These are phyloP conservation scores for Cerrena zonata DNA, from an alignment of 1,284 basidiomycete species.

Conservation along the genomic window DNA sequence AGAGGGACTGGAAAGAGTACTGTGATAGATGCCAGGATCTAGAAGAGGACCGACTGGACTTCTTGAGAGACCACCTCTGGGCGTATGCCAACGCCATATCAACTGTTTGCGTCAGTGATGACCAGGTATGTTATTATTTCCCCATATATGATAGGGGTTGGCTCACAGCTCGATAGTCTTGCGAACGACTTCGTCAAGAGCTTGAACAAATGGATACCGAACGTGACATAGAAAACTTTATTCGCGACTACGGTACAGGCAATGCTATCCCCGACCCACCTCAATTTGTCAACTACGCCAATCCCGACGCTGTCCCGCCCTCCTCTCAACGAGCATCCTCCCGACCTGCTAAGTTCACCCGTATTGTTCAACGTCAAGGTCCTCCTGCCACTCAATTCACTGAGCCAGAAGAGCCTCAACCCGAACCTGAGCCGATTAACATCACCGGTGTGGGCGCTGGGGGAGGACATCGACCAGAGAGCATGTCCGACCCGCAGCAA, in stretches of 20 bases:
- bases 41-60: constrained; percentile 89
- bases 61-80: constrained; percentile 95
- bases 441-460: constrained; percentile 63
- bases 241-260: constrained; percentile 80
- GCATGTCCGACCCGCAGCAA: constrained; percentile 17
- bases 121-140: constrained; percentile 64
- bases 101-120: constrained; percentile 91
- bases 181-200: constrained; percentile 78
- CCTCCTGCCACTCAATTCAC: constrained; percentile 29
- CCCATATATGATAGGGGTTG: too few relatives aligned
- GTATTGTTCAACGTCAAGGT: constrained; percentile 47
- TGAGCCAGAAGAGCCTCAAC: too few relatives aligned
- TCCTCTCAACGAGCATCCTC: constrained; percentile 48
- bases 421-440: constrained; percentile 46
- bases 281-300: constrained; percentile 73
- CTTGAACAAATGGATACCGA: constrained; percentile 80
- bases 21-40: constrained; percentile 93
- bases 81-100: constrained; percentile 93
- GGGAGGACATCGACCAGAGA: constrained; percentile 14
- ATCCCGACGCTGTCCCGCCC: constrained; percentile 55
- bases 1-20: constrained; percentile 88
- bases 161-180: constrained; percentile 52
- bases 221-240: constrained; percentile 81
- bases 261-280: constrained; percentile 80
- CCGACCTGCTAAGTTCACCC: constrained; percentile 53